phyloP scores from a whole-genome alignment of 1,284 basidiomycete species.

The Ceratobasidium sp. region DNA sequence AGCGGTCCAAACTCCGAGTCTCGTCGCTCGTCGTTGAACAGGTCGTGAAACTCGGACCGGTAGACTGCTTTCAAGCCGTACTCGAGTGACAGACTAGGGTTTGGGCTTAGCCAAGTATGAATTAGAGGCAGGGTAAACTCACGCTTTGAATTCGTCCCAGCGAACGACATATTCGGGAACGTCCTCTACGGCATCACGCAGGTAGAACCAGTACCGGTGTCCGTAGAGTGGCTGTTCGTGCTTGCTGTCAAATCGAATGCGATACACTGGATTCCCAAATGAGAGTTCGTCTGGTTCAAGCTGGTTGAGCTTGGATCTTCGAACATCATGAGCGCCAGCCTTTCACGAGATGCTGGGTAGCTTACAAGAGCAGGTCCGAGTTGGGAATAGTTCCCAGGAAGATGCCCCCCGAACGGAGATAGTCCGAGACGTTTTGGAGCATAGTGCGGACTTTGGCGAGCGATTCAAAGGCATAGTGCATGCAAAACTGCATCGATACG shows the following conservation, averaged over 20 bases:
- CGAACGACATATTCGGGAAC: slow-evolving; percentile 97
- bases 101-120: slow-evolving; percentile 19
- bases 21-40: slow-evolving; percentile 81
- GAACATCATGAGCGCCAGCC: neutral
- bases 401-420: slow-evolving; percentile 83
- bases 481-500: slow-evolving; percentile 98
- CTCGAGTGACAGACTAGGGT: slow-evolving; percentile 79
- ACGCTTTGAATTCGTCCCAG: slow-evolving; percentile 94
- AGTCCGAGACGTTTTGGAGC: slow-evolving; percentile 89
- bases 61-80: slow-evolving; percentile 82
- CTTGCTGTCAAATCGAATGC: slow-evolving; percentile 83
- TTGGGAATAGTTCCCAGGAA: slow-evolving; percentile 97
- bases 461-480: slow-evolving; percentile 98
- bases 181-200: slow-evolving; percentile 94
- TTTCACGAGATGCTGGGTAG: slow-evolving; percentile 48
- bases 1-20: slow-evolving; percentile 81
- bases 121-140: slow-evolving; percentile 53
- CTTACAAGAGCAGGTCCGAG: slow-evolving; percentile 80
- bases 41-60: slow-evolving; percentile 88
- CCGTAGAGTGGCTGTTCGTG: slow-evolving; percentile 75
- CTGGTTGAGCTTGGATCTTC: slow-evolving; percentile 73
- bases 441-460: slow-evolving; percentile 87
- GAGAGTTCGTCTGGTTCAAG: slow-evolving; percentile 72
- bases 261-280: slow-evolving; percentile 93
- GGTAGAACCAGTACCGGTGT: slow-evolving; percentile 93